These are phyloP conservation scores for Elongisporangium anandrum DNA, from an alignment of 352 stramenopile genomes.

Conservation along the genomic window DNA sequence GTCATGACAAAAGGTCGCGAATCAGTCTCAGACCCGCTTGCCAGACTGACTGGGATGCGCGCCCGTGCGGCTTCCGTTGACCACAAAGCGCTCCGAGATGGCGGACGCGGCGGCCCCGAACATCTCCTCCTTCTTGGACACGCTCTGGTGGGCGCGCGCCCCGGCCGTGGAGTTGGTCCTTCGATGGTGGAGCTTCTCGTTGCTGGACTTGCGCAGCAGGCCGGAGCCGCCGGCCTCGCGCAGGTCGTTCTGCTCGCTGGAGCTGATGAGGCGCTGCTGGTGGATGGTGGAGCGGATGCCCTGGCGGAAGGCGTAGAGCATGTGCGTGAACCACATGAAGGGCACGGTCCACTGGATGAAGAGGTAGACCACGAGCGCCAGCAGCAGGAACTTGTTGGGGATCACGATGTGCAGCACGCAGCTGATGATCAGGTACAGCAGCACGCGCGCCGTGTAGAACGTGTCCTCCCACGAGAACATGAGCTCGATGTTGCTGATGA, in stretches of 20 bases:
- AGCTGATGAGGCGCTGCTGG: constrained; percentile 69
- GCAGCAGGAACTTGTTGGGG: constrained; percentile 81
- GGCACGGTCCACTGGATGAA: constrained; percentile 81
- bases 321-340: constrained; percentile 66
- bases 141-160: constrained; percentile 54
- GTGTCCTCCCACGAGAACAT: constrained; percentile 88
- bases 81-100: constrained; percentile 74
- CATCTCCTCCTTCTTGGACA: constrained; percentile 84
- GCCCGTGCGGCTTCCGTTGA: constrained; percentile 24
- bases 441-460: constrained; percentile 77
- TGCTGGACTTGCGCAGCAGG: constrained; percentile 14
- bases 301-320: constrained; percentile 60
- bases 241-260: constrained; percentile 54
- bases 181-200: constrained; percentile 38
- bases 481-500: constrained; percentile 81
- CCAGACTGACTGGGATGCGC: constrained; percentile 5
- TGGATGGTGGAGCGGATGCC: constrained; percentile 63
- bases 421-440: constrained; percentile 80
- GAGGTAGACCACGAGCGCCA: constrained; percentile 72
- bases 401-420: constrained; percentile 83
- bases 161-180: constrained; percentile 60
- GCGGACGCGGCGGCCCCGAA: constrained; percentile 74
- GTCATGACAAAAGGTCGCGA: not conserved
- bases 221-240: constrained; percentile 19
- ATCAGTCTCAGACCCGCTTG: constrained; percentile 18